Base-by-base conservation (phyloP, 139 green algal genomes). In the Chloropicon primus region DNA sequence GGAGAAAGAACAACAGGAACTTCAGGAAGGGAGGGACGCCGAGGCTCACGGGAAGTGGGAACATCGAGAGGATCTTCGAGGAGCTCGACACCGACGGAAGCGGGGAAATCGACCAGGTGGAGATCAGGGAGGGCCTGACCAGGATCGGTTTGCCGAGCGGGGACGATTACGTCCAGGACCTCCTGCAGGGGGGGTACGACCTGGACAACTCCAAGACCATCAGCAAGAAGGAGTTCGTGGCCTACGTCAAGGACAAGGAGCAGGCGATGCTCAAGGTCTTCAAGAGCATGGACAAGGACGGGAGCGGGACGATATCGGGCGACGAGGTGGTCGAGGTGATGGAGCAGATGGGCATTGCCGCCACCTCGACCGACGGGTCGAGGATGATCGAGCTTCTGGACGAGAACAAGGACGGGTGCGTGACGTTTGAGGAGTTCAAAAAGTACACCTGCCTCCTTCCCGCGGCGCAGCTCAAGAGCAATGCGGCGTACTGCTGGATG, bases 81-180 rank as follows among this genome's bases (percentile, higher is more conserved):
- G 41, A 62, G 10, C 41, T 62, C 41, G 41, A 62, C 17, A 62
- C 10, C 10, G 41, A 62, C 41, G 41, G 41, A 17, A 62, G 41
- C 41, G 41, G 41, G 10, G 41, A 62, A 17, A 62, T 62, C 41
- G 41, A 62, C 41, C 22, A 79, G 23, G 75, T 24, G 75, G 23
- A 22, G 27, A 26, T 24, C 21, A 2, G 23, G 27, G 74, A 28
- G 23, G 23, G 22, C 17, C 25, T 24, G 23, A 53, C 21, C 2
- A 10, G 10, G 17, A 25, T 75, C 17, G 74, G 76, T 22, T 28
- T 79, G 41, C 76, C 76, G 2, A 27, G 23, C 23, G n/a, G 27
- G 21, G 76, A 79, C n/a, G 76, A 79, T 5, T 80, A 80, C 76
- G 76, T 80, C 41, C 22, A 22, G 26, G 76, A 80, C n/a, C 41